Evolutionary conservation across 768 basidiomycete species (phyloP).

Genomic region (Suillus brevipes): DNA sequence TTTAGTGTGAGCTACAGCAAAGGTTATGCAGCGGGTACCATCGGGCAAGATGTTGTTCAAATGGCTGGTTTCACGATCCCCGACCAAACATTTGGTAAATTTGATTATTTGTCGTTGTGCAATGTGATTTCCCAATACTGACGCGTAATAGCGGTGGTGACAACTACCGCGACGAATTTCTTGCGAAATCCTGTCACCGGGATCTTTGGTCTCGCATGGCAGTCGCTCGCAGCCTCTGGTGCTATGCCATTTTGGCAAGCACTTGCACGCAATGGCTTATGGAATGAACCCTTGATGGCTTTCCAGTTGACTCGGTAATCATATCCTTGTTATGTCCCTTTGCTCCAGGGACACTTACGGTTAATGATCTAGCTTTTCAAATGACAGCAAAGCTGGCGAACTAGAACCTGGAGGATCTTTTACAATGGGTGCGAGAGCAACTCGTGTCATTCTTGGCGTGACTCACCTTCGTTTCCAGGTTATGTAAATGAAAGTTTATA

Average conservation of each 20-base stretch:
- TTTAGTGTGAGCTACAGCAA: conserved; percentile 48
- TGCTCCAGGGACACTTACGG: neutral
- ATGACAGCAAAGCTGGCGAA: conserved; percentile 38
- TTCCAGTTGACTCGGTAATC: conserved; percentile 61
- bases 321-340: neutral
- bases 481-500: conserved; percentile 53
- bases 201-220: conserved; percentile 73
- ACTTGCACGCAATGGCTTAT: conserved; percentile 42
- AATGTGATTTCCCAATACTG: conserved; percentile 9
- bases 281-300: conserved; percentile 55
- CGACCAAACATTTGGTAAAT: conserved; percentile 54
- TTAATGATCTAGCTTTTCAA: conserved; percentile 41
- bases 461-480: conserved; percentile 40
- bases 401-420: conserved; percentile 75
- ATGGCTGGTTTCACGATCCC: conserved; percentile 65
- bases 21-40: conserved; percentile 44
- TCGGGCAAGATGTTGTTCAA: conserved; percentile 64
- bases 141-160: conserved; percentile 40
- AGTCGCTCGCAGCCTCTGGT: conserved; percentile 53
- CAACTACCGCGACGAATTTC: conserved; percentile 33
- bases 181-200: conserved; percentile 59
- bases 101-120: conserved; percentile 18
- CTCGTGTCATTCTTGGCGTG: conserved; percentile 11
- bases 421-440: conserved; percentile 51
- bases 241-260: conserved; percentile 70